A percentile compares a stretch with the other conserved stretches of the same genome.
phyloP scores from a whole-genome alignment of 306 rosid genomes.

The Rosa chinensis region DNA sequence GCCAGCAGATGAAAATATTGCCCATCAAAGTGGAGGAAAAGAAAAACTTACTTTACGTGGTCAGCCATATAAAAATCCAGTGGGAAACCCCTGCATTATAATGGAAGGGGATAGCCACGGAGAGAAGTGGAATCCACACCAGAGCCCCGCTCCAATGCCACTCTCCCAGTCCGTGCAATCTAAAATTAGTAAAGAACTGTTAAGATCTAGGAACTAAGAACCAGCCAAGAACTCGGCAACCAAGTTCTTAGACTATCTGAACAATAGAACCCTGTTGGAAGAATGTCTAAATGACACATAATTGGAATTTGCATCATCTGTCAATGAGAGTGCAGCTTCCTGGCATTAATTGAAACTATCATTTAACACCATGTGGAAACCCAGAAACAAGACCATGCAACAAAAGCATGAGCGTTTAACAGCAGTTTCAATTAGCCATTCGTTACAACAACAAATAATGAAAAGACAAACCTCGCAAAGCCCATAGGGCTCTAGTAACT shows the following conservation, averaged over 20 bases:
- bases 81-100: slow-evolving; percentile 16
- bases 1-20: background rate
- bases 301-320: background rate
- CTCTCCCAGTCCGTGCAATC: slow-evolving; percentile 68
- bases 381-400: background rate
- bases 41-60: background rate
- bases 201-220: background rate
- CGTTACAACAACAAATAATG: background rate
- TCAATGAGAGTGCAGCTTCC: background rate
- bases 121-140: slow-evolving; percentile 58
- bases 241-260: background rate
- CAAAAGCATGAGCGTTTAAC: background rate
- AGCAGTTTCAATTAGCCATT: background rate
- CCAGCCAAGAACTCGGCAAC: background rate
- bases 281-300: background rate
- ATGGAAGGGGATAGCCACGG: slow-evolving; percentile 56
- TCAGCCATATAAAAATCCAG: background rate
- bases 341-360: background rate
- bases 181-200: slow-evolving; percentile 18
- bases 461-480: slow-evolving; percentile 56
- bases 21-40: background rate
- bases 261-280: background rate
- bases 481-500: slow-evolving; percentile 53
- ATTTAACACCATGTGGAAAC: background rate
- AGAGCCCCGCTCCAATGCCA: slow-evolving; percentile 52